A percentile compares a stretch with the other conserved stretches of the same genome.
Evolutionary conservation across 495 filamentous ascomycete genomes (phyloP).

Genomic region (Aspergillus kassunensis): DNA sequence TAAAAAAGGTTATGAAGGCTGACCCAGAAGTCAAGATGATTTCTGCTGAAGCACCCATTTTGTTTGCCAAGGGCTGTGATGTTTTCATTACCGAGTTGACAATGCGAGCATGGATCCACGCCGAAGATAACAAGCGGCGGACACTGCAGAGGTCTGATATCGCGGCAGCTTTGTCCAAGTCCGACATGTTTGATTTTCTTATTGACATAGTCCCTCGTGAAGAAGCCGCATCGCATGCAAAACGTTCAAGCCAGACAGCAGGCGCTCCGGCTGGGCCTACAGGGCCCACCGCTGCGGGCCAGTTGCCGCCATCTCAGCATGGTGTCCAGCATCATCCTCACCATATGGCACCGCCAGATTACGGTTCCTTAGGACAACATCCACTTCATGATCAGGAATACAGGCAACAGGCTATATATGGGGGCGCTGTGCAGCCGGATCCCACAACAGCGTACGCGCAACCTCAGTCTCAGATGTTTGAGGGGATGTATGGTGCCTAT

Average conservation of each 20-base stretch:
- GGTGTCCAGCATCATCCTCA: slow-evolving; percentile 54
- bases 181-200: slow-evolving; percentile 99
- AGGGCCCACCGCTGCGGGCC: slow-evolving; percentile 36
- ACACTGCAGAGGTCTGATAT: slow-evolving; percentile 96
- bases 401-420: slow-evolving; percentile 74
- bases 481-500: slow-evolving; percentile 77
- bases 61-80: slow-evolving; percentile 98
- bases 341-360: slow-evolving; percentile 69
- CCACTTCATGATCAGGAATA: slow-evolving; percentile 74
- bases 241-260: slow-evolving; percentile 62
- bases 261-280: slow-evolving; percentile 47
- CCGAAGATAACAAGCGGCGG: slow-evolving; percentile 96
- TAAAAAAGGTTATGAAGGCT: slow-evolving; percentile 99
- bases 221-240: slow-evolving; percentile 80
- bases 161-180: slow-evolving; percentile 89
- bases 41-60: slow-evolving; percentile 92
- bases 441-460: slow-evolving; percentile 68
- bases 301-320: slow-evolving; percentile 60
- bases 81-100: slow-evolving; percentile 99
- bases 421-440: slow-evolving; percentile 67
- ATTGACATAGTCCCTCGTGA: slow-evolving; percentile 98
- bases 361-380: slow-evolving; percentile 56
- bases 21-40: slow-evolving; percentile 99
- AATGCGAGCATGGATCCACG: slow-evolving; percentile 99
- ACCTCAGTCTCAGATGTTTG: slow-evolving; percentile 76